Percentiles rank a stretch among this genome's conserved stretches.
Evolutionary conservation across 257 asterid genomes (phyloP).

Genomic region (Scutellaria minor): DNA sequence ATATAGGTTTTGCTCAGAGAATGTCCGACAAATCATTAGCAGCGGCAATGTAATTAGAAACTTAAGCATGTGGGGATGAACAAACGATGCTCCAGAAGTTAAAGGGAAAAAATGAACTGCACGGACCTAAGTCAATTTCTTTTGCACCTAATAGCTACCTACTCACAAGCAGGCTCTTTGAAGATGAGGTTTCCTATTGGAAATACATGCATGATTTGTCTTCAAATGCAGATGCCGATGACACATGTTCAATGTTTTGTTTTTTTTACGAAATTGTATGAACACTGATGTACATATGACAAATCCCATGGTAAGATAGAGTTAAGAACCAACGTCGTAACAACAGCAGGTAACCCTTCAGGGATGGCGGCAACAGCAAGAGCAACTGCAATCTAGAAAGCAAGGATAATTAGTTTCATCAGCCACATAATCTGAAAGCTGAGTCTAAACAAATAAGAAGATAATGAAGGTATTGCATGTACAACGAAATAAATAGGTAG

Average conservation of each 20-base stretch:
- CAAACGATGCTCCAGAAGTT: constrained; percentile 1
- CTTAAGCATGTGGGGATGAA: neutral
- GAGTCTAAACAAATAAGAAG: constrained; percentile 24
- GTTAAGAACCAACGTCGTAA: constrained; percentile 78
- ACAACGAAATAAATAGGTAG: neutral
- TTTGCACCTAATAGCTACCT: constrained; percentile 12
- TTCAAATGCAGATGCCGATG: constrained; percentile 27
- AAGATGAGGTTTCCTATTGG: neutral
- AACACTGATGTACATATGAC: constrained; percentile 23
- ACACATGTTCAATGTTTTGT: neutral
- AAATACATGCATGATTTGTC: constrained; percentile 9
- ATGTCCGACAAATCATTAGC: neutral
- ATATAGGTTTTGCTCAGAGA: constrained; percentile 18
- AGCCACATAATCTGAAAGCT: constrained; percentile 26
- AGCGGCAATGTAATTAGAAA: constrained; percentile 1
- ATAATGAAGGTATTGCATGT: constrained; percentile 6
- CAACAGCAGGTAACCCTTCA: constrained; percentile 99
- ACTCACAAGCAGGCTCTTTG: constrained; percentile 19
- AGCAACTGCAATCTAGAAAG: constrained; percentile 95
- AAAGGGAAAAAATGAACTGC: constrained; percentile 14
- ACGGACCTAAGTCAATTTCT: constrained; percentile 8
- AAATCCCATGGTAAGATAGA: constrained; percentile 29
- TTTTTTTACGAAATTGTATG: neutral
- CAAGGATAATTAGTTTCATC: constrained; percentile 28
- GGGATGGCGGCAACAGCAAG: constrained; percentile 99